These are phyloP conservation scores for Albifimbria verrucaria DNA, from an alignment of 2,329 filamentous ascomycete species.

Conservation along the genomic window DNA sequence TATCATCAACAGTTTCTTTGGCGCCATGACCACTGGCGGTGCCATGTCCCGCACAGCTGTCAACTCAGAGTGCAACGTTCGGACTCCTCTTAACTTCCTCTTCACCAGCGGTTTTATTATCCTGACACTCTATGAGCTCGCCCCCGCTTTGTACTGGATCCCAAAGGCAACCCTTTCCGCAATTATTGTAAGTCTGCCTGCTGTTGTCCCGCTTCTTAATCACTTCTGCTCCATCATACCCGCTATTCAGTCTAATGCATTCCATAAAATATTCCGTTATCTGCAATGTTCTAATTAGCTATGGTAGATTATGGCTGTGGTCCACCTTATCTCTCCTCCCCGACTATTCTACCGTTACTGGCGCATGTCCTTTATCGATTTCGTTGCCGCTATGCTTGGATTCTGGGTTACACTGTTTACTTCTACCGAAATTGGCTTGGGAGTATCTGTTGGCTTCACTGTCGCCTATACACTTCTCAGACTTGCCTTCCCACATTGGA, in stretches of 20 bases:
- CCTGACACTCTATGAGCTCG: slow-evolving; percentile 59
- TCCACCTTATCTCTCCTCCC: slow-evolving; percentile 57
- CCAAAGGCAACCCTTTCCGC: slow-evolving; percentile 62
- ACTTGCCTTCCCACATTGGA: slow-evolving; percentile 49
- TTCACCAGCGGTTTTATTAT: slow-evolving; percentile 61
- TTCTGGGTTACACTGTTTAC: slow-evolving; percentile 64
- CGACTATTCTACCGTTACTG: slow-evolving; percentile 61
- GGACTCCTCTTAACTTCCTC: slow-evolving; percentile 57
- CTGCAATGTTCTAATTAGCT: not conserved
- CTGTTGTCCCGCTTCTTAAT: not conserved
- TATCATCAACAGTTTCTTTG: slow-evolving; percentile 63
- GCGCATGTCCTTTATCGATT: slow-evolving; percentile 62
- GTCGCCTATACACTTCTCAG: slow-evolving; percentile 58
- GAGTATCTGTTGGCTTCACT: slow-evolving; percentile 58
- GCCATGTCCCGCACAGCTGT: slow-evolving; percentile 67
- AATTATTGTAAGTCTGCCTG: slow-evolving; percentile 49
- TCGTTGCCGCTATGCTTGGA: slow-evolving; percentile 59
- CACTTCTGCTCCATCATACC: too few relatives aligned
- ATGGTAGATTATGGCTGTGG: slow-evolving; percentile 57
- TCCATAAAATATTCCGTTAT: too few relatives aligned
- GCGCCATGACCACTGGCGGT: slow-evolving; percentile 60
- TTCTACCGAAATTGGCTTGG: slow-evolving; percentile 58
- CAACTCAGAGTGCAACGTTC: slow-evolving; percentile 62
- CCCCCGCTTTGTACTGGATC: slow-evolving; percentile 63
- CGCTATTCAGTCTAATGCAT: too few relatives aligned